Conservation (phyloP, 495 filamentous ascomycete genomes). For the Zalerion maritima region DNA sequence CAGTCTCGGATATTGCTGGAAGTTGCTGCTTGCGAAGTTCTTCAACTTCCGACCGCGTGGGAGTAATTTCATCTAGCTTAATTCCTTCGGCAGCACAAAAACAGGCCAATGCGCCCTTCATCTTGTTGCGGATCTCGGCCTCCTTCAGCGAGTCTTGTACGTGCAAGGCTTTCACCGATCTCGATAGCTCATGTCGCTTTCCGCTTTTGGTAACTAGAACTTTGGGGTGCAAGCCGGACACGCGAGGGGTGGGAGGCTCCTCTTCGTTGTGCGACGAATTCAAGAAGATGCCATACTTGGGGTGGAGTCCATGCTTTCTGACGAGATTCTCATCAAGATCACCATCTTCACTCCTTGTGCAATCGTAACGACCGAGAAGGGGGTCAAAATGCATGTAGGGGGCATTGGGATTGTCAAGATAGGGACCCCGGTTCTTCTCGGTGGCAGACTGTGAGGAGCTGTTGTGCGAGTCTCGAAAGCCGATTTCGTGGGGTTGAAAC, state of each 20-base stretch:
- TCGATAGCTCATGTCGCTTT: conserved; percentile 22
- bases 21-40: conserved; percentile 13
- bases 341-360: conserved; percentile 19
- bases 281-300: conserved; percentile 25
- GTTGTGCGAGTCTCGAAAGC: conserved; percentile 36
- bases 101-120: conserved; percentile 8
- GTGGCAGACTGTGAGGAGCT: conserved; percentile 24
- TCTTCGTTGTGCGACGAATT: conserved; percentile 21
- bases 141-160: conserved; percentile 15
- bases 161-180: conserved; percentile 19
- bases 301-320: conserved; percentile 28
- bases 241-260: conserved; percentile 16
- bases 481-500: conserved; percentile 28
- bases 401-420: conserved; percentile 23
- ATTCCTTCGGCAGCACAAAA: conserved; percentile 21
- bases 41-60: conserved; percentile 17
- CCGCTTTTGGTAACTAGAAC: conserved; percentile 20
- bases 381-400: conserved; percentile 28
- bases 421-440: conserved; percentile 23
- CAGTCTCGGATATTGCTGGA: conserved; percentile 9
- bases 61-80: conserved; percentile 17
- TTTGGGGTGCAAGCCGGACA: conserved; percentile 20
- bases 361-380: conserved; percentile 25
- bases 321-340: conserved; percentile 27
- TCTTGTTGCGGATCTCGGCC: conserved; percentile 8